Evolutionary conservation across 805 yeast genomes (phyloP).

Genomic region (Wickerhamiella vanderwaltii): DNA sequence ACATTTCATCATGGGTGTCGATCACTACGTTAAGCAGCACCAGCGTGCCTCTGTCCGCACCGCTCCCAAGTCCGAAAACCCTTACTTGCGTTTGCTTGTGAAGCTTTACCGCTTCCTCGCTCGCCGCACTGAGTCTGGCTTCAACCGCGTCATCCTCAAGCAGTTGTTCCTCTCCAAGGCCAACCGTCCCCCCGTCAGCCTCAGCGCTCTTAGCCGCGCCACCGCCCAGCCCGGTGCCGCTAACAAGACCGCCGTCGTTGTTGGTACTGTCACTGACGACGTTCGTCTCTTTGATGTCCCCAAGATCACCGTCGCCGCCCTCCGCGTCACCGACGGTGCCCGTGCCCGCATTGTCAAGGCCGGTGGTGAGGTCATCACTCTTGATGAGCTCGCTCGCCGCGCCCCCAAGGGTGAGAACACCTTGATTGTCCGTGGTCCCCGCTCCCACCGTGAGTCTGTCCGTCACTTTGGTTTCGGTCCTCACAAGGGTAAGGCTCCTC

Average conservation of each 20-base stretch:
- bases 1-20: constrained; percentile 70
- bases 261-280: constrained; percentile 99
- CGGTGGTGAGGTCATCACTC: constrained; percentile 99
- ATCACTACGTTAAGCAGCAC: constrained; percentile 90
- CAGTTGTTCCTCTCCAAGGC: constrained; percentile 93
- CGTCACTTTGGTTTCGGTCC: constrained; percentile 99
- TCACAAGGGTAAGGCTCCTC: constrained; percentile 99
- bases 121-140: constrained; percentile 96
- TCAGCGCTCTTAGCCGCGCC: constrained; percentile 80
- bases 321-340: constrained; percentile 98
- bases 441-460: constrained; percentile 98
- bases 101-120: constrained; percentile 98
- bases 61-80: constrained; percentile 99
- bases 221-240: constrained; percentile 73
- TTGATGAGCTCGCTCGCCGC: constrained; percentile 97
- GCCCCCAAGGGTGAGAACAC: constrained; percentile 99
- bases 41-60: constrained; percentile 89
- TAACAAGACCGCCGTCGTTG: constrained; percentile 90
- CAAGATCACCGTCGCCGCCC: constrained; percentile 96
- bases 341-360: constrained; percentile 93
- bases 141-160: constrained; percentile 94
- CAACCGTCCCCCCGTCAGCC: constrained; percentile 99
- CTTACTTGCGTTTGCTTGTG: constrained; percentile 95
- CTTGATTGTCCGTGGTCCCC: constrained; percentile 95
- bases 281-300: constrained; percentile 88